Base-by-base conservation (phyloP, 148 eudicot genomes). In the Rhododendron williamsianum region DNA sequence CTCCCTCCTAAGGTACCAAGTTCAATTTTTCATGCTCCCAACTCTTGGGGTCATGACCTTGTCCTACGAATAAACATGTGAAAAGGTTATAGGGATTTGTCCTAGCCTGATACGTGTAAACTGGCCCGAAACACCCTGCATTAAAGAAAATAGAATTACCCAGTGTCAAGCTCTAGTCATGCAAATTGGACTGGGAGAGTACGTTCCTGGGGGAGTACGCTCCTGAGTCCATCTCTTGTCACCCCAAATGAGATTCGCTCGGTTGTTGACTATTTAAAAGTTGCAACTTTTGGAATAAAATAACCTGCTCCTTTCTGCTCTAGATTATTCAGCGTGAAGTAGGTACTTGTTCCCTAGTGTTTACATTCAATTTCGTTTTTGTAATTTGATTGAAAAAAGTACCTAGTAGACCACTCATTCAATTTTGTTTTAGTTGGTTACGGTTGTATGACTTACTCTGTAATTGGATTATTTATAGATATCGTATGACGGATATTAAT, bases 71-170 rank as follows among this genome's bases (percentile, higher is more conserved):
- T 0, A 52, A 15, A 0, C 56, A 2, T 12, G 4, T 52, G 15
- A 3, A 15, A 52, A 52, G 4, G 18, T 3, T 3, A 52, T 12
- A 52, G 10, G 1, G 0, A 12, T 52, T 52, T 52, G 4, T 52
- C 0, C 0, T 0, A 46, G 0, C 41, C 0, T 38, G 10, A 46
- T 46, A 2, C 10, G 2, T 2, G 1, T 16, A 54, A 16, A 0
- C 1, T 54, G 21, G 0, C 7, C 0, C 21, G 7, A 1, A 16
- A 16, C 21, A 54, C 4, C 0, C 0, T 51, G 4, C 4, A 13
- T 51, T 13, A 51, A 51, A 12, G 3, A 11, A 51, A 51, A 11
- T 2, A 15, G 1, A 54, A 54, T 15, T 0, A 54, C 19, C 19
- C 1, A 16, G 21, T 16, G 1, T 54, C 19, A 0, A 54, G 60